Evolutionary conservation across 2,329 filamentous ascomycete genomes (phyloP), one percentile per base, ranked within the genome.

Genomic region (Fonsecaea nubica): DNA sequence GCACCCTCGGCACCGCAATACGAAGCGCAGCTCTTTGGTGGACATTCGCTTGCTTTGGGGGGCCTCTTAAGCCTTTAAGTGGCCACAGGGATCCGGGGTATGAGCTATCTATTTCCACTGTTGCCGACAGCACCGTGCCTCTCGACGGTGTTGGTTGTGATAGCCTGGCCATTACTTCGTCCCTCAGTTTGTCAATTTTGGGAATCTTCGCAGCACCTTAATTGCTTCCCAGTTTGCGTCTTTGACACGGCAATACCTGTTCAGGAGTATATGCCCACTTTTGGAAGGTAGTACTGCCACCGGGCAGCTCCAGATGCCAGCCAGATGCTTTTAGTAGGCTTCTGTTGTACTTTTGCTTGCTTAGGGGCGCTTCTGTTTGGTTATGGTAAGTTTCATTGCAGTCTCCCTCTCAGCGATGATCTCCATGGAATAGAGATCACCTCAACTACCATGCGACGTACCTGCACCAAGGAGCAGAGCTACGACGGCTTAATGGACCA

Each of bases 311-410:
- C 42, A 32, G 25, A 53, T 38, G 42, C 13, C 33, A 62, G 25
- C 18, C 50, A 33, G n/a, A 67, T 64, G 65, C 65, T 68, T 21
- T 72, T 78, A 30, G 77, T 77, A 54, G 74, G 74, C 15, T 69
- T 77, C 36, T 79, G 74, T 65, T 78, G 81, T 65, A 74, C 76
- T 52, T 82, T 83, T 67, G 80, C 80, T 15, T 79, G 79, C 5
- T 75, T 83, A 50, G 82, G 81, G 25, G 82, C 82, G 42, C 79
- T 83, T 62, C 75, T 83, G 13, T 82, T 83, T 69, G 82, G 82
- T 58, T 84, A 83, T 72, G 82, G 65, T 67, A 33, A 64, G 65
- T 62, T 2, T 13, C 8, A 12, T 25, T 10, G 45, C 36, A 50
- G 8, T 10, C 18, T 50, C 45, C 10, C 21, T 30, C 18, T 25